phyloP scores from a whole-genome alignment of 192 early-diverging fungal genomes.

The Coemansia sp. region DNA sequence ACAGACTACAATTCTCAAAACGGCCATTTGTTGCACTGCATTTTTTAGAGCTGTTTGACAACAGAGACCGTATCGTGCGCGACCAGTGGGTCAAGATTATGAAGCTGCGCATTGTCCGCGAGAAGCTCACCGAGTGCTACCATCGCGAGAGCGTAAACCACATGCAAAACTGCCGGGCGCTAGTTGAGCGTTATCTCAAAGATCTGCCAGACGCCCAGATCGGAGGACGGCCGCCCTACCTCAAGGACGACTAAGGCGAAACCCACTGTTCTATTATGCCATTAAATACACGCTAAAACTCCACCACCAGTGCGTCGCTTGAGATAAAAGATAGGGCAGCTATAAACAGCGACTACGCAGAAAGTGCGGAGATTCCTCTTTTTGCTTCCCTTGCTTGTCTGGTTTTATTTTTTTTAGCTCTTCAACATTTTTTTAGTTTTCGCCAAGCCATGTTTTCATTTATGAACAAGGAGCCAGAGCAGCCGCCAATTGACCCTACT shows the following conservation, averaged over 20 bases:
- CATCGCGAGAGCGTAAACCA: slow-evolving; percentile 91
- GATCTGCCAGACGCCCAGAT: slow-evolving; percentile 48
- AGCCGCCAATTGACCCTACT: slow-evolving; percentile 34
- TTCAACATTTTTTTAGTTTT: neutral
- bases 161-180: slow-evolving; percentile 83
- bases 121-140: slow-evolving; percentile 91
- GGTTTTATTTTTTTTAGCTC: neutral
- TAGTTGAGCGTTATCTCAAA: slow-evolving; percentile 79
- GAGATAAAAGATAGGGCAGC: too few species aligned
- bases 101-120: slow-evolving; percentile 78
- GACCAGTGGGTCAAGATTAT: slow-evolving; percentile 90
- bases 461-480: slow-evolving; percentile 37
- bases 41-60: slow-evolving; percentile 44
- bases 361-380: neutral
- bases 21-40: neutral
- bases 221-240: slow-evolving; percentile 37
- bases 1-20: neutral
- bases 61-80: slow-evolving; percentile 73
- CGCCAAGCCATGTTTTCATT: slow-evolving; percentile 31
- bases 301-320: too few species aligned
- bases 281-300: too few species aligned
- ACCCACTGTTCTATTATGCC: neutral
- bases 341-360: neutral
- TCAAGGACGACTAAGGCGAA: slow-evolving; percentile 7
- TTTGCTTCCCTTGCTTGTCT: neutral